Base-by-base conservation (phyloP, 2,329 filamentous ascomycete genomes). In the Chrysoporthe cubensis region DNA sequence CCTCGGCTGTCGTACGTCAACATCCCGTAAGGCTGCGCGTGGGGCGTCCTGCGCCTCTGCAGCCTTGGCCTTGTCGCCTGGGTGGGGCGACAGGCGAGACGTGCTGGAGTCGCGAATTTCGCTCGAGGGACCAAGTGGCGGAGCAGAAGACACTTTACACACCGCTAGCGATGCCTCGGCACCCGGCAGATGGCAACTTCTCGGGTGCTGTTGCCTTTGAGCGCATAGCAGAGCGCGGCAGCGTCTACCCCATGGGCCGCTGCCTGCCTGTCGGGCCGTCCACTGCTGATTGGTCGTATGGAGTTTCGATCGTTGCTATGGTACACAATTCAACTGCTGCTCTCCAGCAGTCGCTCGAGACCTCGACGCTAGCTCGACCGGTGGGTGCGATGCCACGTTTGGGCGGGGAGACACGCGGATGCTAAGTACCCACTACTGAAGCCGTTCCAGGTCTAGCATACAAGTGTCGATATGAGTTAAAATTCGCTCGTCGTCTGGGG, bases 361-460 rank as follows among this genome's bases (percentile, higher is more conserved):
- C 54, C 54, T 40, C 34, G 3, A 40, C 18, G 13, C 52, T 2
- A 4, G 16, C 18, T 57, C 18, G 54, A 57, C 13, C 37, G 16
- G n/a, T 4, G n/a, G 40, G 18, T 60, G 18, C n/a, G 32, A 60
- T 44, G 40, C 21, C 40, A 32, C 13, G 4, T 13, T 59, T 7
- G 43, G 11, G n/a, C 37, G 18, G 57, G 57, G 32, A 57, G 32
- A 18, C 16, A 57, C 34, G 54, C 54, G 8, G 54, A 18, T 37
- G 34, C 6, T 14, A 26, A 26, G 26, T 26, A 40, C 9, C 14
- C 26, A 40, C 34, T 6, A 2, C 14, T 46, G 3, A 40, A 13
- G 65, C 52, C 54, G 58, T 60, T 64, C 64, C 65, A 67, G 54
- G 54, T 37, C 57, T 44, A 62, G 5, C 21, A 32, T 34, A 32